These are phyloP conservation scores for Caloboletus inedulis DNA, from an alignment of 1,284 basidiomycete genomes.

Conservation along the genomic window DNA sequence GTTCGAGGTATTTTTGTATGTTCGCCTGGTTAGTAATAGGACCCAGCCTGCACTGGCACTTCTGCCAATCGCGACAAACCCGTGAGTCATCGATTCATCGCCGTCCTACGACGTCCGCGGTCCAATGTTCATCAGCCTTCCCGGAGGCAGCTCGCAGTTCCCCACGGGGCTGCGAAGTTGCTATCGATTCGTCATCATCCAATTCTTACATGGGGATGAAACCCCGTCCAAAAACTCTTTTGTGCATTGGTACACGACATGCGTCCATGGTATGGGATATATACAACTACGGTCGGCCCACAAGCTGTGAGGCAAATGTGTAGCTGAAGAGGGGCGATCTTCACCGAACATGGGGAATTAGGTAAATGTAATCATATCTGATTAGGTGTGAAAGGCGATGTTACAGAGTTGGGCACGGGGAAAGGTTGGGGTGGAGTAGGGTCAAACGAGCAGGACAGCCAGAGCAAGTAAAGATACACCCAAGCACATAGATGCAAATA, in stretches of 20 bases:
- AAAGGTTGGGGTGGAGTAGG: not conserved
- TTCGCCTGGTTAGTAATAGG: not conserved
- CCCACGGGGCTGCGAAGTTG: not conserved
- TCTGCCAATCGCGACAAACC: not conserved
- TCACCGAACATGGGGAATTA: not conserved
- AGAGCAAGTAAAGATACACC: conserved; percentile 24
- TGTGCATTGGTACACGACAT: not conserved
- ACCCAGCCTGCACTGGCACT: not conserved
- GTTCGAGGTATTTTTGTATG: conserved; percentile 9
- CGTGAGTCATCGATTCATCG: not conserved
- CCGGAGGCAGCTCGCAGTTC: not conserved
- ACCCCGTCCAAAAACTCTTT: no score
- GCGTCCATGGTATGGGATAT: not conserved
- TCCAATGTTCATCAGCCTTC: not conserved
- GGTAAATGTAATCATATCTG: not conserved
- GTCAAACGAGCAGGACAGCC: conserved; percentile 12
- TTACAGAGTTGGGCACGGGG: not conserved
- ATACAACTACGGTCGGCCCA: not conserved
- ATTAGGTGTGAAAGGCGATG: not conserved
- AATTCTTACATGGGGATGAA: not conserved
- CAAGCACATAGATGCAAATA: conserved; percentile 43
- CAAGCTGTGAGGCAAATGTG: not conserved
- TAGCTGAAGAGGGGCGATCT: not conserved
- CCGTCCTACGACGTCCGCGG: no score
- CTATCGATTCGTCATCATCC: not conserved